Evolutionary conservation across 192 early-diverging fungal genomes (phyloP), one percentile per base, ranked within the genome.

Genomic region (Rhizoclosmatium sp.): DNA sequence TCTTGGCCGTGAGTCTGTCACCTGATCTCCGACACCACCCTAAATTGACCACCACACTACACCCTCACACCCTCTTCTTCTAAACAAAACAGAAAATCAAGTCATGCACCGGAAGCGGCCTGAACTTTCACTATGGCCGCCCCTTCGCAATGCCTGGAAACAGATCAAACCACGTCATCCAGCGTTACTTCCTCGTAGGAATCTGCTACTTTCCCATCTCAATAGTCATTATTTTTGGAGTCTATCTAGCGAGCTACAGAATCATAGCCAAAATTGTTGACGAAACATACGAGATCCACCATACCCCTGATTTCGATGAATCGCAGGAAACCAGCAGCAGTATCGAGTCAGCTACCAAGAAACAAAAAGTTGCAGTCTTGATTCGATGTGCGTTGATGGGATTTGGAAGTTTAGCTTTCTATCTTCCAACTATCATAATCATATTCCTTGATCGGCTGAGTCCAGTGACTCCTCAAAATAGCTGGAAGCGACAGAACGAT

Each of bases 71-170:
- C 39, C 12, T 65, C 19, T 19, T 14, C 4, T 65, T 65, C 14
- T 31, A 31, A 31, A 31, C 31, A 31, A 31, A 7, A 64, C 62
- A 65, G 62, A 21, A 16, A 12, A 4, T 39, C 62, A 65, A 65
- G 19, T 65, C 62, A 2, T 21, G 9, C 62, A 40, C 21, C 2
- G 41, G 41, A 21, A 19, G 41, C 45, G 66, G 66, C 39, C 46
- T 68, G 41, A 68, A 47, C 45, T 68, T 68, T 44, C 40, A 68
- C 14, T 68, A 46, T 47, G 42, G 42, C 1, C 66, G 66, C 0
- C 66, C 66, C 41, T 68, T 68, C 16, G 66, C 66, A 2, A 47
- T 68, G 66, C 66, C 66, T 3, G 66, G 66, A 12, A 47, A 42
- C 12, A 31, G 42, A 46, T 46, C 42, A 7, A 44, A 47, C 14